These are phyloP conservation scores for Sporormia fimetaria DNA, from an alignment of 495 filamentous ascomycete species.

Conservation along the genomic window DNA sequence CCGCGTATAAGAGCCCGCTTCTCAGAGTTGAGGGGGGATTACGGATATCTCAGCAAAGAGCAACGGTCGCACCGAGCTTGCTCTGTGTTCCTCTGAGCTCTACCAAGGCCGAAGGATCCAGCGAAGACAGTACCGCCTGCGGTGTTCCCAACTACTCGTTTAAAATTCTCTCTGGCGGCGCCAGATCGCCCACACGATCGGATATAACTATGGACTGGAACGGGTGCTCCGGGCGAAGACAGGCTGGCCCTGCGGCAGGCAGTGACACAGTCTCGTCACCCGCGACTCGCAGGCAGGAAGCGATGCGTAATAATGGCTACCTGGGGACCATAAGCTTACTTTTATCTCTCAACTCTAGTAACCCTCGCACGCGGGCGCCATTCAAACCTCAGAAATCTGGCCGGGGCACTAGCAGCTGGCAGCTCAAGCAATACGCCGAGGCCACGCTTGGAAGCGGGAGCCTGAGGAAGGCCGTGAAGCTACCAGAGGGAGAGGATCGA, in stretches of 20 bases:
- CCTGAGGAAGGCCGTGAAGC: conserved; percentile 87
- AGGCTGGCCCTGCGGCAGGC: not conserved
- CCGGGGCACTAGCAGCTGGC: conserved; percentile 88
- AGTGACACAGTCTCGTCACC: not conserved
- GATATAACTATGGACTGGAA: conserved; percentile 2
- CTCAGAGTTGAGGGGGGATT: conserved; percentile 18
- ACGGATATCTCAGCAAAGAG: conserved; percentile 1
- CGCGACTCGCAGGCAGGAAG: not conserved
- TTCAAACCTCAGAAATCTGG: conserved; percentile 83
- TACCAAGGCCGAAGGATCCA: not conserved
- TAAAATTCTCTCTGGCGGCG: conserved; percentile 15
- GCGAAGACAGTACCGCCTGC: conserved; percentile 3
- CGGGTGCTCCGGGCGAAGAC: conserved; percentile 6
- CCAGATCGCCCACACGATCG: conserved; percentile 5
- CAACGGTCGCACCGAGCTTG: not conserved
- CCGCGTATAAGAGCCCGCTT: conserved; percentile 21
- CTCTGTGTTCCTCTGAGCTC: not conserved
- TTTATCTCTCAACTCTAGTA: conserved; percentile 43
- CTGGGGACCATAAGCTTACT: conserved; percentile 31
- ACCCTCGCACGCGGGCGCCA: conserved; percentile 69
- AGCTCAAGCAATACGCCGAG: conserved; percentile 93
- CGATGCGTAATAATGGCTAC: conserved; percentile 6
- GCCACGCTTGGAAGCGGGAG: conserved; percentile 92
- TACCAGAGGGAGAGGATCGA: conserved; percentile 92
- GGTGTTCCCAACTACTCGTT: conserved; percentile 20